Evolutionary conservation across 1,139 yeast genomes (phyloP).

Genomic region (Diutina scorzettiae): DNA sequence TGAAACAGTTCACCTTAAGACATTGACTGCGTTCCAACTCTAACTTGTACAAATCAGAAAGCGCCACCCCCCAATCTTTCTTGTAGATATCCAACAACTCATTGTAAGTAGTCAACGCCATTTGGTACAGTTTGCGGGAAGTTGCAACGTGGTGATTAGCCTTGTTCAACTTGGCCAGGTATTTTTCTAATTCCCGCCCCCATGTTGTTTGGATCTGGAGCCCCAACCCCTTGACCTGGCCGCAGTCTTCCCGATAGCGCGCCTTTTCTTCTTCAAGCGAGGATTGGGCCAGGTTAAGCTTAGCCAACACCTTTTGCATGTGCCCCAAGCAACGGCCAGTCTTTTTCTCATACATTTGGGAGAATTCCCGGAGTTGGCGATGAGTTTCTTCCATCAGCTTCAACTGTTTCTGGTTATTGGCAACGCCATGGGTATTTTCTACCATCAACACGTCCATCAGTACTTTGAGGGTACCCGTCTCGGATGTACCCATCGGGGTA

Average conservation of each 20-base stretch:
- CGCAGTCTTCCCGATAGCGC: slow-evolving; percentile 47
- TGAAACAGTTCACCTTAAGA: slow-evolving; percentile 70
- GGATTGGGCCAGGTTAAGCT: slow-evolving; percentile 17
- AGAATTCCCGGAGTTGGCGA: slow-evolving; percentile 23
- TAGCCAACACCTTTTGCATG: slow-evolving; percentile 23
- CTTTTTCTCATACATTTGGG: slow-evolving; percentile 19
- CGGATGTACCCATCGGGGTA: slow-evolving; percentile 40
- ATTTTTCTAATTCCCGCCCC: slow-evolving; percentile 65
- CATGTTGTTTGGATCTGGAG: slow-evolving; percentile 64
- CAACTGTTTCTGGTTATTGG: slow-evolving; percentile 21
- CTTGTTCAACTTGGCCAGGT: slow-evolving; percentile 49
- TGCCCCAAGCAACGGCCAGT: slow-evolving; percentile 24
- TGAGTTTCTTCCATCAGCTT: slow-evolving; percentile 22
- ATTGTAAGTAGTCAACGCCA: slow-evolving; percentile 45
- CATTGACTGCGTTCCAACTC: slow-evolving; percentile 74
- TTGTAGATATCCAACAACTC: slow-evolving; percentile 65
- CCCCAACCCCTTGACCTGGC: slow-evolving; percentile 42
- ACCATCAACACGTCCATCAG: slow-evolving; percentile 47
- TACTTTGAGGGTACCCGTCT: slow-evolving; percentile 44
- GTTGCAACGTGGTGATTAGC: slow-evolving; percentile 36
- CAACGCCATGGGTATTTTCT: slow-evolving; percentile 35
- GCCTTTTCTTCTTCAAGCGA: slow-evolving; percentile 35
- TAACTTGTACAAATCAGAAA: slow-evolving; percentile 58
- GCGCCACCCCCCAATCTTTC: slow-evolving; percentile 65
- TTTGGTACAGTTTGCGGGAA: slow-evolving; percentile 46